Conservation (phyloP, 208 protist genomes). For the Trypanosoma cruzi region DNA sequence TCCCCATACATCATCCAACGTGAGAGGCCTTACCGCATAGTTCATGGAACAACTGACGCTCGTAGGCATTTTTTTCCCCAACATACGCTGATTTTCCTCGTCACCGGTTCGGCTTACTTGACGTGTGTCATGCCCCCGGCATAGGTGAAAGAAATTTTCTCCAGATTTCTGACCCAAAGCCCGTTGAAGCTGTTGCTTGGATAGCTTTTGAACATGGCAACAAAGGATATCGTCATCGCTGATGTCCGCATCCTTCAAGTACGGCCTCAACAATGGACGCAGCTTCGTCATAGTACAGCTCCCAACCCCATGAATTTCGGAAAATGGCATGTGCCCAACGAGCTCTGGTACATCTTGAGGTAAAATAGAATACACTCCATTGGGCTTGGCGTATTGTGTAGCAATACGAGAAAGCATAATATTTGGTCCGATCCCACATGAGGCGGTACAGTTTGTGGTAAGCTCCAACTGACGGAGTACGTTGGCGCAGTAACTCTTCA, state of each 20-base stretch:
- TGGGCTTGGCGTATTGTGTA: slow-evolving; percentile 72
- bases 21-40: slow-evolving; percentile 77
- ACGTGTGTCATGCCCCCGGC: slow-evolving; percentile 70
- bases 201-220: slow-evolving; percentile 62
- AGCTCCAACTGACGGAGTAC: slow-evolving; percentile 57
- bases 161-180: slow-evolving; percentile 67
- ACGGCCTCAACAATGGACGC: slow-evolving; percentile 30
- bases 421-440: slow-evolving; percentile 86
- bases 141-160: slow-evolving; percentile 68
- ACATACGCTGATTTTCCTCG: slow-evolving; percentile 49
- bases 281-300: slow-evolving; percentile 63
- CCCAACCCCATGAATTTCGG: slow-evolving; percentile 73
- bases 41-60: slow-evolving; percentile 89
- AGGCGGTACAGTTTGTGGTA: slow-evolving; percentile 73
- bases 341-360: slow-evolving; percentile 45
- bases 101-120: slow-evolving; percentile 82
- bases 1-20: slow-evolving; percentile 63
- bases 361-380: slow-evolving; percentile 56
- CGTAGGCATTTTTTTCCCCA: slow-evolving; percentile 58
- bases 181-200: slow-evolving; percentile 48
- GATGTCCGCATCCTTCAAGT: slow-evolving; percentile 9
- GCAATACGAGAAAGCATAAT: slow-evolving; percentile 84
- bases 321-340: slow-evolving; percentile 53
- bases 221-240: slow-evolving; percentile 48
- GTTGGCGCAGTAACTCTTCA: slow-evolving; percentile 53